Evolutionary conservation across 257 asterid species (phyloP).

Genomic region (Przewalskia tangutica): DNA sequence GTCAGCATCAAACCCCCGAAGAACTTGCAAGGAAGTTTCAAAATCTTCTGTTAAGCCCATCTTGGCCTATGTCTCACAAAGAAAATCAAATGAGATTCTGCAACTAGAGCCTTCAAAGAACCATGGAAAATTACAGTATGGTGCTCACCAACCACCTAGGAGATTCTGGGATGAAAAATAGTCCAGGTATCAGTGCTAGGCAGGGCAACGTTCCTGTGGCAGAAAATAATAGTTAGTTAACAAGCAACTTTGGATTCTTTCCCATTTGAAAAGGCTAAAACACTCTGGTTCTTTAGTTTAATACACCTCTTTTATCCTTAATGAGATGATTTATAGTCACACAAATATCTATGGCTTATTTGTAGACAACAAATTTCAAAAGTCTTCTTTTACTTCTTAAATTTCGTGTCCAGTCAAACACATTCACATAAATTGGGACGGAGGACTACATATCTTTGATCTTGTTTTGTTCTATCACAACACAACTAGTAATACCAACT

Average conservation of each 20-base stretch:
- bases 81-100: conserved; percentile 11
- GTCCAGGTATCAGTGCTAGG: conserved; percentile 29
- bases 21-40: conserved; percentile 91
- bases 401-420: too few relatives aligned
- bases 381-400: too few relatives aligned
- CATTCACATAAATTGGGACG: too few relatives aligned
- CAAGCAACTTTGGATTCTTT: neutral
- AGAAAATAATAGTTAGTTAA: neutral
- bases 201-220: conserved; percentile 13
- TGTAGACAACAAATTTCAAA: too few relatives aligned
- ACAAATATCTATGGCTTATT: too few relatives aligned
- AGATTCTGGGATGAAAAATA: conserved; percentile 42
- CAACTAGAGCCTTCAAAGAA: neutral
- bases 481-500: neutral
- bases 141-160: conserved; percentile 98
- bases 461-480: neutral
- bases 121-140: neutral
- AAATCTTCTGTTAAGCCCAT: conserved; percentile 93
- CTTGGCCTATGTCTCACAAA: conserved; percentile 52
- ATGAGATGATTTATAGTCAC: too few relatives aligned
- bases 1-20: conserved; percentile 91
- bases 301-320: too few relatives aligned
- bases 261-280: neutral
- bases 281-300: neutral
- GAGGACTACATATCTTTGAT: neutral